Evolutionary conservation across 192 early-diverging fungal genomes (phyloP).

Genomic region (Linnemannia hyalina): DNA sequence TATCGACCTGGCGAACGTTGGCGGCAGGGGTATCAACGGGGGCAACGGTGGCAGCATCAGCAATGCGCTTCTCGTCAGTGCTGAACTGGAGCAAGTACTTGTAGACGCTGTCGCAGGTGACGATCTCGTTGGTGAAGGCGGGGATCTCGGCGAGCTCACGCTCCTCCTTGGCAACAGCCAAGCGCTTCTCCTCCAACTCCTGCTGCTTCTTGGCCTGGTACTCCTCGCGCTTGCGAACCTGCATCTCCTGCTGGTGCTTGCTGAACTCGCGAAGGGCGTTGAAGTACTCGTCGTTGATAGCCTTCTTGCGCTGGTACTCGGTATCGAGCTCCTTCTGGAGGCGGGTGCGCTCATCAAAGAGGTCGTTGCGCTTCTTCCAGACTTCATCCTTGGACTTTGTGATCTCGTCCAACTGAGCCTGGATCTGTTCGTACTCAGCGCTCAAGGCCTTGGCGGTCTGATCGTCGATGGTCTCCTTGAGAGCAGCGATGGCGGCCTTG

Average conservation of each 20-base stretch:
- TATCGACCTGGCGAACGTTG: conserved; percentile 70
- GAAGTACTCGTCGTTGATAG: conserved; percentile 79
- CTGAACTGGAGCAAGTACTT: conserved; percentile 72
- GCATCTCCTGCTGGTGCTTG: conserved; percentile 76
- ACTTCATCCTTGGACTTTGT: conserved; percentile 72
- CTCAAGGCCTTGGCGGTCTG: conserved; percentile 74
- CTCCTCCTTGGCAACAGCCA: conserved; percentile 78
- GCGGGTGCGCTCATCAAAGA: conserved; percentile 79
- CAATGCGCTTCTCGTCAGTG: conserved; percentile 57
- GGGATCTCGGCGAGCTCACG: conserved; percentile 89
- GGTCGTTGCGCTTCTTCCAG: conserved; percentile 73
- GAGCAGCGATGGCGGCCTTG: conserved; percentile 70
- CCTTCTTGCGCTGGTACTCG: conserved; percentile 75
- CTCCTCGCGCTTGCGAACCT: conserved; percentile 74
- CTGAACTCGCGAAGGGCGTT: conserved; percentile 81
- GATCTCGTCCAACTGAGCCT: conserved; percentile 78
- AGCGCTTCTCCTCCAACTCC: conserved; percentile 76
- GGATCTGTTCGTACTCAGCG: conserved; percentile 76
- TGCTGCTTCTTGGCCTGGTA: conserved; percentile 76
- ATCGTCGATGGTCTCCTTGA: conserved; percentile 78
- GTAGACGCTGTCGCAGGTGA: conserved; percentile 85
- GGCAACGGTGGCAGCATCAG: conserved; percentile 42
- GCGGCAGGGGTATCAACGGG: conserved; percentile 56
- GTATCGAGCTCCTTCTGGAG: conserved; percentile 80
- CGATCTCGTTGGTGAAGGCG: conserved; percentile 90